Base-by-base conservation (phyloP, 805 yeast species). In the Kuraishia hungarica region DNA sequence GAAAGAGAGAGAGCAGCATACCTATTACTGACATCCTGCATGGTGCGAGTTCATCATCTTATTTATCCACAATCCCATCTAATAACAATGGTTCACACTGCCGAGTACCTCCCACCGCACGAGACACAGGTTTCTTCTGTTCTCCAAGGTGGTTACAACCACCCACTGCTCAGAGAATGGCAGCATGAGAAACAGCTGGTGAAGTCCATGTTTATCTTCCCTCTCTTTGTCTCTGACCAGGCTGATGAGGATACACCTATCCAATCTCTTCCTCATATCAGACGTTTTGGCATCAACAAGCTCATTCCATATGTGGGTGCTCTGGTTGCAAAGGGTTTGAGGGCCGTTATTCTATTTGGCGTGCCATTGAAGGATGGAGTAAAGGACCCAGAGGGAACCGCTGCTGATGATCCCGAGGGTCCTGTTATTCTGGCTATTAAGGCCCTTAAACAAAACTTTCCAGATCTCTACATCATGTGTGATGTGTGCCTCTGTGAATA, bases 401-500 rank as follows among this genome's bases (percentile, higher is more conserved):
- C 90, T 51, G 99, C 99, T 1, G 98, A 94, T 69, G 97, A 91
- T 69, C 97, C 97, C 46, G 80, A 89, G 39, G 97, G 98, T 0
- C 98, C 99, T 1, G 98, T 94, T 1, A 92, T 94, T 60, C 78
- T 70, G 58, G 87, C 93, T 21, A 85, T 88, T 62, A 86, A 83
- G 65, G 75, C 80, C 1, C 76, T 94, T 55, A 78, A 78, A 57
- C 59, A 70, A 50, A 71, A 79, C 17, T 92, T 88, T 73, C 98
- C 99, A 3, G 86, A 82, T 26, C 77, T 94, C 57, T 93, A 85
- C 68, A 82, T 94, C 59, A 83, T 91, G 80, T 88, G 97, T 66
- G 99, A 94, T 67, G 97, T 93, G 24, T 94, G 99, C 71, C 74
- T 94, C 54, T 94, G 99, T 75, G 99, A 94, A 72, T 94, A 90